Evolutionary conservation across 1,284 basidiomycete species (phyloP).

Genomic region (Ganoderma lingzhi): DNA sequence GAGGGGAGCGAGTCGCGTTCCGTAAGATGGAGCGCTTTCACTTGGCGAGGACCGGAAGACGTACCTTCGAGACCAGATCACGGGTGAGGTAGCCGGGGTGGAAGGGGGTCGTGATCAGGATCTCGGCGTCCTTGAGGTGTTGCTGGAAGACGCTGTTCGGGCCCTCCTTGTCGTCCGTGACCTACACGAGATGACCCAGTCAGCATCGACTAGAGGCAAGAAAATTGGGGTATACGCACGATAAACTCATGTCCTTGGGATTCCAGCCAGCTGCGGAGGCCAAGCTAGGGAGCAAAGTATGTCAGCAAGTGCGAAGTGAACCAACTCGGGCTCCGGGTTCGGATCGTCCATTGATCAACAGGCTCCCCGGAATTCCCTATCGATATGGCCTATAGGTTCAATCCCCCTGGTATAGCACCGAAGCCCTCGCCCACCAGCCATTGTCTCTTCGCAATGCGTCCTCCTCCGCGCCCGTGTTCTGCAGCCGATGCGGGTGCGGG

Average conservation of each 20-base stretch:
- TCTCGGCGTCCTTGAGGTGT: conserved; percentile 83
- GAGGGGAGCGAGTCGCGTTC: not conserved
- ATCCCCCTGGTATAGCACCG: too few species aligned
- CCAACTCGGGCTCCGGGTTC: too few species aligned
- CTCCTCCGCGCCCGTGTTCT: too few species aligned
- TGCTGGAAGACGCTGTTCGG: conserved; percentile 87
- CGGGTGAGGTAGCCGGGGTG: conserved; percentile 90
- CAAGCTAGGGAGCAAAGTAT: conserved; percentile 58
- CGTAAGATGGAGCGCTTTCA: not conserved
- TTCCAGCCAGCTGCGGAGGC: conserved; percentile 76
- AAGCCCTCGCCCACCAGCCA: too few species aligned
- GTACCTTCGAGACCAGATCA: conserved; percentile 65
- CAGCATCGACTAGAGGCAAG: not conserved
- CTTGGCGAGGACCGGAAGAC: not conserved
- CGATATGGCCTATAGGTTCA: too few species aligned
- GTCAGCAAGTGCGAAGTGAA: not conserved
- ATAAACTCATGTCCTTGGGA: conserved; percentile 82
- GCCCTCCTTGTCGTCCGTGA: conserved; percentile 90
- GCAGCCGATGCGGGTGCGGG: too few species aligned
- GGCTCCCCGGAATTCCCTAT: too few species aligned
- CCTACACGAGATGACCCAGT: conserved; percentile 50
- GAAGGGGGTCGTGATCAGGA: conserved; percentile 92
- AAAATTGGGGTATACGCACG: conserved; percentile 42
- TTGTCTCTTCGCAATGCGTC: too few species aligned
- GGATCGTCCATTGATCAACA: too few species aligned